Conservation (phyloP, 257 asterid species). For the Thymus quinquecostatus region DNA sequence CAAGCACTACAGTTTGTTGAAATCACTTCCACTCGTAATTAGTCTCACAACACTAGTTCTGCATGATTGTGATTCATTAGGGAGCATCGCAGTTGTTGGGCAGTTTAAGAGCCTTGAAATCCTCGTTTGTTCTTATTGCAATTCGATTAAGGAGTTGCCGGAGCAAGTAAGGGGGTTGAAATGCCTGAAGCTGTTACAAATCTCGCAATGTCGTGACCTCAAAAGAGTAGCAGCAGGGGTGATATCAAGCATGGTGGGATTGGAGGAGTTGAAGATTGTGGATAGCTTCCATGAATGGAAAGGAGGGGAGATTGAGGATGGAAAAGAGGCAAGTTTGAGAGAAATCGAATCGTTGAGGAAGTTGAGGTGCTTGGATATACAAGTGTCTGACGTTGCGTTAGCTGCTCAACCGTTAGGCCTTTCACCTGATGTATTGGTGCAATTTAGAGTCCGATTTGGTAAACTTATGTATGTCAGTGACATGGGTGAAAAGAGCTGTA, state of each 20-base stretch:
- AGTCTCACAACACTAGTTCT: too few relatives aligned
- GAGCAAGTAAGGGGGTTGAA: neutral
- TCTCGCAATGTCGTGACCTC: neutral
- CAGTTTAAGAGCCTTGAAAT: conserved; percentile 18
- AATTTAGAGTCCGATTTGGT: neutral
- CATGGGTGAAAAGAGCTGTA: too few relatives aligned
- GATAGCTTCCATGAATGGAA: conserved; percentile 3
- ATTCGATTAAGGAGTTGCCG: neutral
- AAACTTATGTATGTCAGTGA: too few relatives aligned
- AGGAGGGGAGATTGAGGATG: neutral
- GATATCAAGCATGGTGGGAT: neutral
- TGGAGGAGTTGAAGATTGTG: too few relatives aligned
- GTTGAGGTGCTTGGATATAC: conserved; percentile 11
- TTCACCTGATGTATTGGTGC: neutral
- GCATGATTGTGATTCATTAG: neutral
- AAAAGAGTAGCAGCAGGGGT: conserved; percentile 12
- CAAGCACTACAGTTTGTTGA: neutral
- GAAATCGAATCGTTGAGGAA: conserved; percentile 11
- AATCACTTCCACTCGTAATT: conserved; percentile 11
- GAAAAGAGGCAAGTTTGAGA: neutral
- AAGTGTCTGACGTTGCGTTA: neutral
- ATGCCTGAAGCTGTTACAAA: conserved; percentile 1
- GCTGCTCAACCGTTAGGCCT: neutral
- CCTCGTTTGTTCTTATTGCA: neutral
- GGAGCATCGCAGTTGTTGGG: conserved; percentile 9